These are phyloP conservation scores for Podaxis carcinomalis DNA, from an alignment of 768 basidiomycete species.

Conservation along the genomic window DNA sequence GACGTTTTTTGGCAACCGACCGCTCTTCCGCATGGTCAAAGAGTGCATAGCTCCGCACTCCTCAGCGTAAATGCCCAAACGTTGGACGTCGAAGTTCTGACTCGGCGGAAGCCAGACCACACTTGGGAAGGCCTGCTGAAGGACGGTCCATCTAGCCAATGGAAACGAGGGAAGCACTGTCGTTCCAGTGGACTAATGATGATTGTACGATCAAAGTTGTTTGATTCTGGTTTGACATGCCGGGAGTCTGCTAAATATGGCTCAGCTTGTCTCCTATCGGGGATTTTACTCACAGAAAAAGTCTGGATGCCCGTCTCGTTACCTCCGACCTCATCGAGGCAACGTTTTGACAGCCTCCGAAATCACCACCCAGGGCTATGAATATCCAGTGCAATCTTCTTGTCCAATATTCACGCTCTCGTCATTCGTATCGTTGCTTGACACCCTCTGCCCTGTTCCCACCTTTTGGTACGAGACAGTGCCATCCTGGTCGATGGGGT, in stretches of 20 bases:
- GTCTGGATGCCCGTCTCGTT: background rate
- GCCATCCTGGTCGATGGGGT: background rate
- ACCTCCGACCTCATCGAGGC: conserved; percentile 6
- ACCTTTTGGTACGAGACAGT: background rate
- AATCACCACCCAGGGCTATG: background rate
- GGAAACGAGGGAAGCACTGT: background rate
- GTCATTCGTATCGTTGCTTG: background rate
- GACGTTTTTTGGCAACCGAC: background rate
- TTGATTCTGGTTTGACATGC: conserved; percentile 3
- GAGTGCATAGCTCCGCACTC: background rate
- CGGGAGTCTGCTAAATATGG: background rate
- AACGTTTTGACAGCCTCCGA: background rate
- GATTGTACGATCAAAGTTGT: background rate
- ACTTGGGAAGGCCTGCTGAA: background rate
- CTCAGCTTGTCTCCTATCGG: background rate
- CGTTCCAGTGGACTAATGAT: background rate
- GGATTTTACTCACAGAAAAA: background rate
- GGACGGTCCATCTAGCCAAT: background rate
- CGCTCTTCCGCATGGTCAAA: background rate
- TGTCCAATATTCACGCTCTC: too few species aligned
- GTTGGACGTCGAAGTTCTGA: background rate
- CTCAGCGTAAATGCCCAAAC: background rate
- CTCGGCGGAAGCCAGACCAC: background rate
- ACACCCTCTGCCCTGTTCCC: background rate
- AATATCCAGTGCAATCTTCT: background rate